A percentile compares a stretch with the other conserved stretches of the same genome.
Conservation (phyloP, 2,329 filamentous ascomycete species). For the Nemania bipapillata region DNA sequence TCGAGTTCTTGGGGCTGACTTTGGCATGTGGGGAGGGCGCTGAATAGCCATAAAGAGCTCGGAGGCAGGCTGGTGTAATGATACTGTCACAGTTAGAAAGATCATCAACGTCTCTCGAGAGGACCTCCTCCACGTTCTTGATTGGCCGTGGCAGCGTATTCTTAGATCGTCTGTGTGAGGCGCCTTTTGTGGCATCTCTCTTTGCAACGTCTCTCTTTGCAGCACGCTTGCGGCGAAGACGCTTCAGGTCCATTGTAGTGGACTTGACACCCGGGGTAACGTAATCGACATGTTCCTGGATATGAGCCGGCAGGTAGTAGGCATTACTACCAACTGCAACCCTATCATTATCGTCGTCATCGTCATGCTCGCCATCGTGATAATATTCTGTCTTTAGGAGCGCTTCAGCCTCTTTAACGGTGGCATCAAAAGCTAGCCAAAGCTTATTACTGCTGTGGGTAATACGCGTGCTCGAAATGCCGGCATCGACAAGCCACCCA, state of each 20-base stretch:
- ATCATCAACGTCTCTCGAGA: slow-evolving; percentile 3
- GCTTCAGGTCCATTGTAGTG: slow-evolving; percentile 1
- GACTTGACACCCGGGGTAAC: slow-evolving; percentile 13
- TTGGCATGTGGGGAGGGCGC: neutral
- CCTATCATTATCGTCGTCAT: neutral
- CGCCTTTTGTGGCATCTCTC: neutral
- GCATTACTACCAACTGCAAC: slow-evolving; percentile 3
- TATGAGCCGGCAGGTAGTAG: slow-evolving; percentile 7
- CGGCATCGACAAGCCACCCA: neutral
- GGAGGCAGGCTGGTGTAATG: slow-evolving; percentile 13
- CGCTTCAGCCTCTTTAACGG: slow-evolving; percentile 6
- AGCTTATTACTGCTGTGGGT: slow-evolving; percentile 16
- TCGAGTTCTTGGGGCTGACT: slow-evolving; percentile 3
- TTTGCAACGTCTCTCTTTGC: neutral
- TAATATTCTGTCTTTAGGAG: slow-evolving; percentile 20
- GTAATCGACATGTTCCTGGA: slow-evolving; percentile 19
- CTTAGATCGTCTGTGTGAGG: neutral
- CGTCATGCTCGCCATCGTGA: slow-evolving; percentile 1
- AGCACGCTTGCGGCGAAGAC: slow-evolving; percentile 1
- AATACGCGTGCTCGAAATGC: slow-evolving; percentile 46
- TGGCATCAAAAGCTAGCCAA: slow-evolving; percentile 20
- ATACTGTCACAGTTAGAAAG: slow-evolving; percentile 10
- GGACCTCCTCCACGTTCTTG: slow-evolving; percentile 3
- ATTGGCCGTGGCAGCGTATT: neutral
- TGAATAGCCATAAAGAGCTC: slow-evolving; percentile 2